Evolutionary conservation across 2,329 filamentous ascomycete genomes (phyloP), one percentile per base, ranked within the genome.

Genomic region (Aspergillus calidoustus): DNA sequence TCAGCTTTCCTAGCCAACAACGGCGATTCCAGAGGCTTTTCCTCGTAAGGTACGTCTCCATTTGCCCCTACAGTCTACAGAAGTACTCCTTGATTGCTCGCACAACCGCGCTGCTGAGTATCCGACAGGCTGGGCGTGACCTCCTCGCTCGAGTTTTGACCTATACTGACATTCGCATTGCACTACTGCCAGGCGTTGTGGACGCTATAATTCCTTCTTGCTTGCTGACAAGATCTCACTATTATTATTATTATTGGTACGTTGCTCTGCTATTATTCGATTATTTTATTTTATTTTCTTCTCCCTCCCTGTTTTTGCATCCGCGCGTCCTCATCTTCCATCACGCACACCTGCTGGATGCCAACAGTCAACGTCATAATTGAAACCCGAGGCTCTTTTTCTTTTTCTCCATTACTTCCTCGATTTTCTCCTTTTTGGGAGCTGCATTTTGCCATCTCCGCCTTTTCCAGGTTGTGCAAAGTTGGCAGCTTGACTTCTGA

Each of bases 341-440:
- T 54, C 47, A 30, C 53, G 50, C 51, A 51, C 49, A 31, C 50
- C 15, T 61, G 41, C 44, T 11, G 11, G 34, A 13, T 22, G 54
- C 48, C 54, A 59, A 62, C 59, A 61, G 66, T 72, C 69, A 73
- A 53, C 71, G 70, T 73, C 70, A 73, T 73, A 68, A 62, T 44
- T 59, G 52, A 63, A 66, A 65, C 65, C 60, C 68, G 66, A 69
- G 67, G 59, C 67, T 71, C 62, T 72, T 66, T 66, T 60, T 52
- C 64, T 61, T 66, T 59, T 57, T 54, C 61, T 48, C 48, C 25
- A 51, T 59, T 53, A 43, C 50, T 58, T 61, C n/a, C 61, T 52
- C 34, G 46, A 54, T 51, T 61, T 61, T 60, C 58, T 65, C 62
- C 63, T 53, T 54, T 64, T 62, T 65, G 63, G 59, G 25, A 28